Conservation (phyloP, 129 eudicot genomes). For the Arctium lappa region DNA sequence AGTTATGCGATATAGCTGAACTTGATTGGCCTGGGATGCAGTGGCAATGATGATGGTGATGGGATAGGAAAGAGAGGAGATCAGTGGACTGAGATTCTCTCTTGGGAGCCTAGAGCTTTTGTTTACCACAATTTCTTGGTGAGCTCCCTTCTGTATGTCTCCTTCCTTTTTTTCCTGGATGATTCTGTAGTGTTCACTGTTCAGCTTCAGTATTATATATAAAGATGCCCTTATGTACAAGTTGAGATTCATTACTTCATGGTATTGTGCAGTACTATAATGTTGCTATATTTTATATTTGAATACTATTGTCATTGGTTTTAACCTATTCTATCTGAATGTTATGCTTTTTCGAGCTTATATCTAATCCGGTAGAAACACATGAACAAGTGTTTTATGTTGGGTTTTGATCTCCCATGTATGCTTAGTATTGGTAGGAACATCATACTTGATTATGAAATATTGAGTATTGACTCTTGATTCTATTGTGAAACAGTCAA, state of each 20-base stretch:
- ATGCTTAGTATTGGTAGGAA: not conserved
- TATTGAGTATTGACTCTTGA: not conserved
- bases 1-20: constrained; percentile 1
- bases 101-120: constrained; percentile 99
- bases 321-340: not conserved
- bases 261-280: not conserved
- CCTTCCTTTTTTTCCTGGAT: not conserved
- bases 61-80: constrained; percentile 64
- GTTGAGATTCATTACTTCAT: not conserved
- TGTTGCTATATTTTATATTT: not conserved
- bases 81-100: constrained; percentile 88
- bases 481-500: constrained; percentile 53
- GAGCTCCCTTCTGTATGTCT: constrained; percentile 12
- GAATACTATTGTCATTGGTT: not conserved
- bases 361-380: not conserved
- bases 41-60: constrained; percentile 29
- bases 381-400: not conserved
- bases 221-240: not conserved
- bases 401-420: not conserved
- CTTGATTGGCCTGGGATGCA: constrained; percentile 31
- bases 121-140: constrained; percentile 93
- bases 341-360: not conserved
- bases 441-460: not conserved
- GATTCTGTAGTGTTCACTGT: not conserved
- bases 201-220: not conserved